Conservation (phyloP, 108 stramenopile genomes). For the Nitzschia inconspicua region DNA sequence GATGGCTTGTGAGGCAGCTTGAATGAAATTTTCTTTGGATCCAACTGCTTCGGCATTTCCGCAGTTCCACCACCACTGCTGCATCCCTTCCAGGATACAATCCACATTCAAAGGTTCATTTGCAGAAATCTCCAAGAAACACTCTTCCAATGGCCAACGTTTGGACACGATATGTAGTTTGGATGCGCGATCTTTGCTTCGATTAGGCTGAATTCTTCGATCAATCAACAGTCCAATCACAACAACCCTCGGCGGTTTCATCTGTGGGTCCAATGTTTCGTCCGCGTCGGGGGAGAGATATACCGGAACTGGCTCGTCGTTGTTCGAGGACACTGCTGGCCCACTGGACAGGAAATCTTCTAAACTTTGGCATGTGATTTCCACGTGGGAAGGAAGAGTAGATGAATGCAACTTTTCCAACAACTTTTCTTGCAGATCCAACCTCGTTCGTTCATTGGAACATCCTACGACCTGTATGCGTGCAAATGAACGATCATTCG, state of each 20-base stretch:
- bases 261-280: constrained; percentile 27
- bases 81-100: constrained; percentile 70
- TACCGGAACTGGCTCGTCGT: constrained; percentile 10
- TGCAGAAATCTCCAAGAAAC: constrained; percentile 34
- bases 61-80: constrained; percentile 48
- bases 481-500: not conserved
- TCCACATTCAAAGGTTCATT: constrained; percentile 82
- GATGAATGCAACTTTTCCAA: constrained; percentile 6
- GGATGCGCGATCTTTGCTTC: constrained; percentile 53
- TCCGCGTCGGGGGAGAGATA: constrained; percentile 84
- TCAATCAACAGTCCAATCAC: constrained; percentile 81
- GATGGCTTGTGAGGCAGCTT: constrained; percentile 57
- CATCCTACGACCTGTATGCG: constrained; percentile 28
- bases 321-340: not conserved
- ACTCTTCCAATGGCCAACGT: constrained; percentile 54
- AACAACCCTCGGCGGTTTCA: constrained; percentile 48
- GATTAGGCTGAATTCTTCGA: constrained; percentile 63
- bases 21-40: constrained; percentile 39
- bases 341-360: constrained; percentile 16
- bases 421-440: constrained; percentile 38
- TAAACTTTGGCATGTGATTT: constrained; percentile 27
- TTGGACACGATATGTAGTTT: constrained; percentile 25
- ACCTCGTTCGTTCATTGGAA: constrained; percentile 22
- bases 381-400: constrained; percentile 22
- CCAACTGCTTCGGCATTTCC: constrained; percentile 1